Evolutionary conservation across 2,329 filamentous ascomycete species (phyloP).

Genomic region (Diplodia seriata): DNA sequence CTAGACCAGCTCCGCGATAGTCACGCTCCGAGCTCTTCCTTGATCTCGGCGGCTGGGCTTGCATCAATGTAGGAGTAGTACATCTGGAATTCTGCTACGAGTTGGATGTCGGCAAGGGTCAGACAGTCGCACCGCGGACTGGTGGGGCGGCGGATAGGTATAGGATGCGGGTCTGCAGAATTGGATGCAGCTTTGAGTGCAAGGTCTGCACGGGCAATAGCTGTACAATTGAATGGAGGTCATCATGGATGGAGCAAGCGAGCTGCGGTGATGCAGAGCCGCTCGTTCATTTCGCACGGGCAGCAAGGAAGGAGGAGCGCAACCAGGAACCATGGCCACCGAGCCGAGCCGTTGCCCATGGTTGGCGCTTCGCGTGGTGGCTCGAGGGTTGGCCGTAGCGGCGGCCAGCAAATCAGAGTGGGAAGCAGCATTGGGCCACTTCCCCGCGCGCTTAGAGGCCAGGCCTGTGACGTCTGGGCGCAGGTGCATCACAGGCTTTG

Average conservation of each 20-base stretch:
- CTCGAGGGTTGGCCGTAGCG: neutral
- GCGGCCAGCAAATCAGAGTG: conserved; percentile 23
- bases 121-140: neutral
- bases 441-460: conserved; percentile 30
- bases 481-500: conserved; percentile 16
- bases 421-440: conserved; percentile 20
- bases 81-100: neutral
- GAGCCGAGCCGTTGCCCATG: conserved; percentile 23
- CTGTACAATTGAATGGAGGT: conserved; percentile 23
- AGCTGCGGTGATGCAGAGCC: neutral
- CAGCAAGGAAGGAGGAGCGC: neutral
- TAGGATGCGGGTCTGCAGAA: neutral
- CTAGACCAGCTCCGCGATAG: neutral
- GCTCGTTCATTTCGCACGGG: neutral
- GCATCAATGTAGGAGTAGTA: conserved; percentile 13
- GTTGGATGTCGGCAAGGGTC: conserved; percentile 13
- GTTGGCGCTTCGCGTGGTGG: conserved; percentile 14
- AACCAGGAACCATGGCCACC: conserved; percentile 22
- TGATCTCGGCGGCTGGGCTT: neutral
- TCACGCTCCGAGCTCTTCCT: neutral
- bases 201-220: neutral
- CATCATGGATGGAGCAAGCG: conserved; percentile 1
- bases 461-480: conserved; percentile 26
- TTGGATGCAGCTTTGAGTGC: neutral
- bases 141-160: neutral